Conservation (phyloP, 768 basidiomycete species). For the Pleurotus giganteus region DNA sequence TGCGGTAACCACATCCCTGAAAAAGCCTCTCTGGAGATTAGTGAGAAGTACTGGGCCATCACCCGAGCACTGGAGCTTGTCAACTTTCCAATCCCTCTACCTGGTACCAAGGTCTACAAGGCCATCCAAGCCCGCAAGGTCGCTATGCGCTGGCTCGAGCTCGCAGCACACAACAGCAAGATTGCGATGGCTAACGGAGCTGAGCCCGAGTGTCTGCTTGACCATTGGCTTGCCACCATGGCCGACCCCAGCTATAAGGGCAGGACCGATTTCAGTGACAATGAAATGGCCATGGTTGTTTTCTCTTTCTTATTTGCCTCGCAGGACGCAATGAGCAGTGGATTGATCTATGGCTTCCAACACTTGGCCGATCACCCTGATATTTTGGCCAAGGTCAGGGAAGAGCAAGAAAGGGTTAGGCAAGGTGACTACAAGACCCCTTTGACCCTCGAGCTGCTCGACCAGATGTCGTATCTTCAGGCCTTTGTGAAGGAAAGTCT, state of each 20-base stretch:
- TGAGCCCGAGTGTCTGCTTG: conserved; percentile 87
- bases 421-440: conserved; percentile 73
- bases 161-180: conserved; percentile 81
- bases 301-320: conserved; percentile 96
- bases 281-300: conserved; percentile 96
- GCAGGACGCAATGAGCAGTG: conserved; percentile 98
- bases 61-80: conserved; percentile 95
- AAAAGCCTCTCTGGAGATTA: conserved; percentile 74
- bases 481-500: conserved; percentile 95
- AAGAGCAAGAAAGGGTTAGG: conserved; percentile 86
- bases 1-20: conserved; percentile 90
- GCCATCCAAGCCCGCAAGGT: conserved; percentile 89
- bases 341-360: conserved; percentile 95
- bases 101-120: conserved; percentile 94
- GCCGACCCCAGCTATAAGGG: conserved; percentile 69
- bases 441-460: conserved; percentile 84
- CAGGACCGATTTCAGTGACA: conserved; percentile 83
- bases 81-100: conserved; percentile 94
- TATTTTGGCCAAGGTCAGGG: conserved; percentile 81
- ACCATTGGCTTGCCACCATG: conserved; percentile 85
- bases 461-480: conserved; percentile 88
- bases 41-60: conserved; percentile 94
- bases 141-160: conserved; percentile 75
- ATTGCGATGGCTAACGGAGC: conserved; percentile 74
- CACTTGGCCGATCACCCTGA: conserved; percentile 93